These are phyloP conservation scores for Hortaea sp. DNA, from an alignment of 2,329 filamentous ascomycete species.

Conservation along the genomic window DNA sequence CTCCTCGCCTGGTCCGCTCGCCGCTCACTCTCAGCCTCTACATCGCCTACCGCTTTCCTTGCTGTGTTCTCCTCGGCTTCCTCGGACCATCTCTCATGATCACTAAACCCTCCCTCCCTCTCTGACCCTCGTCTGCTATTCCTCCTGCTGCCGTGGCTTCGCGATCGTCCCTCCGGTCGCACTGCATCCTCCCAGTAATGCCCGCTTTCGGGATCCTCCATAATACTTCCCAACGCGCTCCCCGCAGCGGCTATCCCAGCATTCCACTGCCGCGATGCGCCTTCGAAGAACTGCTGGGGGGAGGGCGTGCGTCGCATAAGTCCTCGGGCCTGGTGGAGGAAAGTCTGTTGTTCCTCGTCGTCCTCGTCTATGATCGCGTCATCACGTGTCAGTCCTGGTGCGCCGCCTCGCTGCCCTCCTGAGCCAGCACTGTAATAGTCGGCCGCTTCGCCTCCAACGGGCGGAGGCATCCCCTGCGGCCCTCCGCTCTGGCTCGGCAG, in stretches of 20 bases:
- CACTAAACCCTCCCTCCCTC: constrained; percentile 31
- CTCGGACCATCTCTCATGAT: constrained; percentile 87
- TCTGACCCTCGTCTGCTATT: constrained; percentile 12
- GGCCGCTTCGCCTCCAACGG: constrained; percentile 19
- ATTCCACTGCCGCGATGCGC: constrained; percentile 68
- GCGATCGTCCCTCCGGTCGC: constrained; percentile 6
- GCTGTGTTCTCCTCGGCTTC: constrained; percentile 60
- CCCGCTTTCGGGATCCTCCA: constrained; percentile 72
- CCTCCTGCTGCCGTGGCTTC: constrained; percentile 2
- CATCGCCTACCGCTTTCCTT: constrained; percentile 8
- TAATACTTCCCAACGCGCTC: constrained; percentile 68
- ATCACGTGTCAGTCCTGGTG: background rate
- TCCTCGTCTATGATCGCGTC: constrained; percentile 1
- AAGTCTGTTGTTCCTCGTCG: constrained; percentile 11
- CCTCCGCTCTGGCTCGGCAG: constrained; percentile 15
- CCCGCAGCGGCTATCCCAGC: constrained; percentile 77
- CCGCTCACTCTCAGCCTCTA: constrained; percentile 16
- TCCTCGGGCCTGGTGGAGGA: constrained; percentile 56
- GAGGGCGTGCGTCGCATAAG: constrained; percentile 73
- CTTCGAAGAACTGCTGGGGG: constrained; percentile 80
- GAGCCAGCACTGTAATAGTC: constrained; percentile 18
- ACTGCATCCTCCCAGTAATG: constrained; percentile 33
- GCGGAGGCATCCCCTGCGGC: constrained; percentile 16
- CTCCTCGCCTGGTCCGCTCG: constrained; percentile 10
- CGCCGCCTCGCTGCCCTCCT: constrained; percentile 4